Evolutionary conservation across 2,329 filamentous ascomycete species (phyloP).

Genomic region (Hirsutella rhossiliensis): DNA sequence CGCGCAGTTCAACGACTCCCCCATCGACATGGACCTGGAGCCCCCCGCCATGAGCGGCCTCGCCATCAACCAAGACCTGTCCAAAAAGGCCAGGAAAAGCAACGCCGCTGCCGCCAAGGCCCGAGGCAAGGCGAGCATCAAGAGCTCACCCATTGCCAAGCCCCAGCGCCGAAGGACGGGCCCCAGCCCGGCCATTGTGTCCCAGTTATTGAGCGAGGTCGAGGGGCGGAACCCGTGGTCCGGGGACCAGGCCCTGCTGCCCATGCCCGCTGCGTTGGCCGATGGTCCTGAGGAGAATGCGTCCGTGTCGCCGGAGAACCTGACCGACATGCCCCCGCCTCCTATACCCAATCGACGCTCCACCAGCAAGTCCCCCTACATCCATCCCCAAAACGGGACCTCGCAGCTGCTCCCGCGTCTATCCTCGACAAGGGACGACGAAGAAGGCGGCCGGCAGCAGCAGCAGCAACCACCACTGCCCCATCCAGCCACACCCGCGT

Average conservation of each 20-base stretch:
- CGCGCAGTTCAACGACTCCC: constrained; percentile 38
- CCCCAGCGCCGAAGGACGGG: constrained; percentile 42
- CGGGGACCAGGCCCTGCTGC: constrained; percentile 23
- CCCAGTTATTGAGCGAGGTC: constrained; percentile 42
- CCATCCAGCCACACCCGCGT: constrained; percentile 74
- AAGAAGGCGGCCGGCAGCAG: constrained; percentile 1
- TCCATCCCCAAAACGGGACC: constrained; percentile 38
- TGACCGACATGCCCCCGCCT: constrained; percentile 55
- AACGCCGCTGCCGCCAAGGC: constrained; percentile 37
- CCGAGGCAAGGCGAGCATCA: constrained; percentile 39
- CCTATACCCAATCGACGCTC: constrained; percentile 55
- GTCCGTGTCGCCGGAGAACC: constrained; percentile 51
- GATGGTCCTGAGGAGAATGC: constrained; percentile 52
- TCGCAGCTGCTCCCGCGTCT: constrained; percentile 11
- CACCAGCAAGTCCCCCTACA: constrained; percentile 54
- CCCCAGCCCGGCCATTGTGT: constrained; percentile 42
- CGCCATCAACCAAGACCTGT: constrained; percentile 32
- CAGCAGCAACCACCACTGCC: constrained; percentile 26
- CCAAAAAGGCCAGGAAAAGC: constrained; percentile 41
- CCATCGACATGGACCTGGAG: constrained; percentile 44
- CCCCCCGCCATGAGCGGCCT: constrained; percentile 20
- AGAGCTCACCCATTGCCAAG: constrained; percentile 64
- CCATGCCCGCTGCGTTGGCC: constrained; percentile 26
- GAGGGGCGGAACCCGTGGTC: constrained; percentile 25
- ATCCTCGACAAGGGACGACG: constrained; percentile 2